Base-by-base conservation (phyloP, 2,329 filamentous ascomycete genomes). In the Berkeleyomyces rouxiae region DNA sequence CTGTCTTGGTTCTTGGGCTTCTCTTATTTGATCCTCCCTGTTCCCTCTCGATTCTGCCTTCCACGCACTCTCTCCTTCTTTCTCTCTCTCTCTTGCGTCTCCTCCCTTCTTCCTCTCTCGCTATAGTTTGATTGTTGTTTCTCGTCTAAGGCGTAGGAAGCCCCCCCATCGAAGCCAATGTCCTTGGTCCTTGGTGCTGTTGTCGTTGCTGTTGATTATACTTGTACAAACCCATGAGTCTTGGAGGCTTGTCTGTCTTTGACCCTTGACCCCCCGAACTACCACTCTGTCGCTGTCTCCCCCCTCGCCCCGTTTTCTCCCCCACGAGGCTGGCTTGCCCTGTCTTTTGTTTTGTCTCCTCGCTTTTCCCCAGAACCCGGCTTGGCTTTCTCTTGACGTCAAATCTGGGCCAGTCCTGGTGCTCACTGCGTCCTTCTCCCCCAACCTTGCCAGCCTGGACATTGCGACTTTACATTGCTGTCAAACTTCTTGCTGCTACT, bases 371-470 rank as follows among this genome's bases (percentile, higher is more conserved):
- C 23, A 58, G 55, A 39, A 39, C 23, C 51, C 37, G 51, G 51
- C 51, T 13, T 55, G 51, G 51, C 51, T 39, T 55, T 55, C 51
- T 55, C 37, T 55, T 55, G 51, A 55, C 51, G 51, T 55, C 51
- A 55, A 55, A 7, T 16, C 36, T 11, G 13, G 11, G 31, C 49
- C 13, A 39, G 51, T 39, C 16, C 10, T 55, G 36, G 51, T 55
- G 31, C 37, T 55, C 10, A 37, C 33, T 55, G 11, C 33, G 36
- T 55, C 37, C 33, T 39, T 4, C n/a, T 39, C 51, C n/a, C 33
- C n/a, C 33, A 36, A 13, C 31, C 31, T 10, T 51, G 16, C 10
- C 6, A 23, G n/a, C 23, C 44, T 7, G 23, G 23, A 23, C 23
- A 23, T 23, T 23, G 23, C 2, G 23, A 23, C 23, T 23, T 23